Evolutionary conservation across 495 filamentous ascomycete genomes (phyloP).

Genomic region (Saxophila tyrrhenica): DNA sequence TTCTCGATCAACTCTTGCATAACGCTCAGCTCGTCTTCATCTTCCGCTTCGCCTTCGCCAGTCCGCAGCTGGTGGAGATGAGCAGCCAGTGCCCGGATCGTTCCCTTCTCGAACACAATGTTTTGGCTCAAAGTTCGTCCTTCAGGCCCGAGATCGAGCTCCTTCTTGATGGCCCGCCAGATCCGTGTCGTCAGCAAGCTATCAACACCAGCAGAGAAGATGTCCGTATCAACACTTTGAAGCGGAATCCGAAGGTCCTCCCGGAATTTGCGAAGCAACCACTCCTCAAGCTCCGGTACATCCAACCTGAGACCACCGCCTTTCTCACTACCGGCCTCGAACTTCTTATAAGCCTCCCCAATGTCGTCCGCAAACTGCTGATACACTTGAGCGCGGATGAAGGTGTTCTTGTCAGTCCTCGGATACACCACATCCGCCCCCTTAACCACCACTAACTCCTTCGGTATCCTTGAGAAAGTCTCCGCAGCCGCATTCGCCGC

Average conservation of each 20-base stretch:
- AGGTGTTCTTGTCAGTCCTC: slow-evolving; percentile 23
- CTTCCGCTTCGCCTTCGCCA: not conserved
- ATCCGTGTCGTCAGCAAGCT: slow-evolving; percentile 20
- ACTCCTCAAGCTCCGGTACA: not conserved
- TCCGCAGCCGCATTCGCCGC: slow-evolving; percentile 13
- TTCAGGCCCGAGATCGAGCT: slow-evolving; percentile 11
- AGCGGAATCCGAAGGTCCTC: slow-evolving; percentile 5
- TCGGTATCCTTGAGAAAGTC: slow-evolving; percentile 13
- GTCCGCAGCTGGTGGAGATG: slow-evolving; percentile 9
- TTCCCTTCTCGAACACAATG: slow-evolving; percentile 21
- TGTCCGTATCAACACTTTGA: slow-evolving; percentile 10
- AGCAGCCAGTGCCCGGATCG: slow-evolving; percentile 1
- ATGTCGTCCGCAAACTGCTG: slow-evolving; percentile 21
- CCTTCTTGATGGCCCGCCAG: slow-evolving; percentile 10
- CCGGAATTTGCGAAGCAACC: slow-evolving; percentile 4
- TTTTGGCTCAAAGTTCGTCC: slow-evolving; percentile 16
- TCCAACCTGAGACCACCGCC: not conserved
- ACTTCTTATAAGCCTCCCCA: slow-evolving; percentile 9
- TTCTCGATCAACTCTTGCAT: slow-evolving; percentile 32
- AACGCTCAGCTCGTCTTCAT: slow-evolving; percentile 3
- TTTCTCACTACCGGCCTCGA: not conserved
- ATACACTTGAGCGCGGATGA: slow-evolving; percentile 22
- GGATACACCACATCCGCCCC: slow-evolving; percentile 8
- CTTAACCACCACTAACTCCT: slow-evolving; percentile 17
- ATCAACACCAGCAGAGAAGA: slow-evolving; percentile 24